Conservation (phyloP, 106 monocot species). For the Dendrobium officinale region DNA sequence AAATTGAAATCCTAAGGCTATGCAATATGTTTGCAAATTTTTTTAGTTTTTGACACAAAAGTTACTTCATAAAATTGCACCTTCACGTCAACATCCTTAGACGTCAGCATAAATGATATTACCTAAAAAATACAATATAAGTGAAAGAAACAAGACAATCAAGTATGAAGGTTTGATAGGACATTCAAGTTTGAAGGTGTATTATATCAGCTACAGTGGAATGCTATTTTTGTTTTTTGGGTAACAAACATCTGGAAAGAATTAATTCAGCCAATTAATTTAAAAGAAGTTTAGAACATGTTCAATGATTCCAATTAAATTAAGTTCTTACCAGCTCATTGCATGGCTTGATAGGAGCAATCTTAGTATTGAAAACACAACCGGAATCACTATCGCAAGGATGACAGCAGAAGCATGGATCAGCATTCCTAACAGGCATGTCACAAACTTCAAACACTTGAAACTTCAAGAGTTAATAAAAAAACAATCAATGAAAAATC, state of each 20-base stretch:
- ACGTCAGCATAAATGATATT: not conserved
- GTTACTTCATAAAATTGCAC: not conserved
- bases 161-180: not conserved
- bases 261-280: not conserved
- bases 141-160: not conserved
- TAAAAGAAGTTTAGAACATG: not conserved
- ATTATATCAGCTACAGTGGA: not conserved
- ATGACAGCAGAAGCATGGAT: constrained; percentile 55
- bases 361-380: constrained; percentile 62
- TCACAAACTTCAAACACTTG: not conserved
- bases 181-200: not conserved
- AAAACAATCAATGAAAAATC: not conserved
- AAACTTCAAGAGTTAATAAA: not conserved
- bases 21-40: not conserved
- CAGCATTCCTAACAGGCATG: constrained; percentile 51
- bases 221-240: not conserved
- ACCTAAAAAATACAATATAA: not conserved
- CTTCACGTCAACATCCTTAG: not conserved
- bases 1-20: not conserved
- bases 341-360: constrained; percentile 75
- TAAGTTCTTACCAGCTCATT: constrained; percentile 77
- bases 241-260: not conserved
- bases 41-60: constrained; percentile 2
- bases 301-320: constrained; percentile 2
- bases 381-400: constrained; percentile 64